These are phyloP conservation scores for Candida cerambycidarum DNA, from an alignment of 805 yeast species.

Conservation along the genomic window DNA sequence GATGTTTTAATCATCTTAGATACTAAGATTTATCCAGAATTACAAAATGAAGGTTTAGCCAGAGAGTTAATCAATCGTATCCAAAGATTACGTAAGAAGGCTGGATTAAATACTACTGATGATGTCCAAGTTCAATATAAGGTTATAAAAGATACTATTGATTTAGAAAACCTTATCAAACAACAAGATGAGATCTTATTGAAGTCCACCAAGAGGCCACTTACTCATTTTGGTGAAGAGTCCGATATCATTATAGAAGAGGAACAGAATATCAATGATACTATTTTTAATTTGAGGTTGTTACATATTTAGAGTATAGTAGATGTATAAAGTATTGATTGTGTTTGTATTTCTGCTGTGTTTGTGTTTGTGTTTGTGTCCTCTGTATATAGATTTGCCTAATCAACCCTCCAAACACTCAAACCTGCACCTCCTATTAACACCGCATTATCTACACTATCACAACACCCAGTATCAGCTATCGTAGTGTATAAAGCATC, in stretches of 20 bases:
- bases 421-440: conserved; percentile 83
- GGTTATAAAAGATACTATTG: conserved; percentile 63
- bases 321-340: not conserved
- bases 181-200: conserved; percentile 66
- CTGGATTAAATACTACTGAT: conserved; percentile 91
- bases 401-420: conserved; percentile 44
- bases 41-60: conserved; percentile 91
- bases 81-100: conserved; percentile 96
- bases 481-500: conserved; percentile 67
- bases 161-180: conserved; percentile 58
- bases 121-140: conserved; percentile 86
- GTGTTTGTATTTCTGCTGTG: too few relatives aligned
- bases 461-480: conserved; percentile 87
- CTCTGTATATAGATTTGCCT: too few relatives aligned
- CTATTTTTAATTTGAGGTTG: conserved; percentile 74
- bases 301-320: conserved; percentile 51
- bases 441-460: conserved; percentile 34
- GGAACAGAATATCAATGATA: conserved; percentile 75
- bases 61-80: conserved; percentile 96
- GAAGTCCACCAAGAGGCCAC: conserved; percentile 73
- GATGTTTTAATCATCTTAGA: conserved; percentile 91
- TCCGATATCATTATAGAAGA: conserved; percentile 74
- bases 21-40: conserved; percentile 80
- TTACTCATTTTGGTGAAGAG: conserved; percentile 46
- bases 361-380: too few relatives aligned